Percentiles rank a stretch among this genome's conserved stretches.
phyloP scores from a whole-genome alignment of 768 basidiomycete species.

The Lentinus brumalis region DNA sequence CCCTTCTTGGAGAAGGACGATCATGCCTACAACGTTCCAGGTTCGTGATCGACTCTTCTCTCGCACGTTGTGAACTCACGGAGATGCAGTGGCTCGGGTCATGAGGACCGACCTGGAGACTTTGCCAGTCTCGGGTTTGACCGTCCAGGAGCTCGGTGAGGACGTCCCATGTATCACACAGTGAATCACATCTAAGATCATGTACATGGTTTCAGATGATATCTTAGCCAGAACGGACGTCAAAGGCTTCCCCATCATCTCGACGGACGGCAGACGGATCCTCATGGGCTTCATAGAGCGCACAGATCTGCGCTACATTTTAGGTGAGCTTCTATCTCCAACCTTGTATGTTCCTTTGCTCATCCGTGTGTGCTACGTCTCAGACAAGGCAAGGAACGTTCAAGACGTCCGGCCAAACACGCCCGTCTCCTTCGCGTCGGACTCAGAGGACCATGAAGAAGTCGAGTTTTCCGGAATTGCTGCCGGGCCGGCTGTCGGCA shows the following conservation, averaged over 20 bases:
- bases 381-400: conserved; percentile 74
- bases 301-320: conserved; percentile 80
- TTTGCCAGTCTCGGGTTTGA: conserved; percentile 74
- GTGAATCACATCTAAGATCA: not conserved
- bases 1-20: conserved; percentile 97
- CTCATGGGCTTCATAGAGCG: conserved; percentile 89
- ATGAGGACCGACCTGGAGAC: conserved; percentile 84
- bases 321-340: conserved; percentile 52
- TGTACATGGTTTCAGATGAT: conserved; percentile 49
- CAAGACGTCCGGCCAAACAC: conserved; percentile 65
- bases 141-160: conserved; percentile 79
- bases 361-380: not conserved
- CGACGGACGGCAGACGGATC: conserved; percentile 55
- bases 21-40: conserved; percentile 86
- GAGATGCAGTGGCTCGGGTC: conserved; percentile 72
- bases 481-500: conserved; percentile 53
- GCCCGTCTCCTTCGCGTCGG: conserved; percentile 68
- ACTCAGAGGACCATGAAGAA: conserved; percentile 54
- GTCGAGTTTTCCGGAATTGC: conserved; percentile 40
- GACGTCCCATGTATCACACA: not conserved
- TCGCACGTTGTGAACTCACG: not conserved
- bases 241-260: conserved; percentile 91
- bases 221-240: conserved; percentile 72
- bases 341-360: not conserved
- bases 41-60: conserved; percentile 43